Evolutionary conservation across 2,329 filamentous ascomycete species (phyloP).

Genomic region (Scorias spongiosa): DNA sequence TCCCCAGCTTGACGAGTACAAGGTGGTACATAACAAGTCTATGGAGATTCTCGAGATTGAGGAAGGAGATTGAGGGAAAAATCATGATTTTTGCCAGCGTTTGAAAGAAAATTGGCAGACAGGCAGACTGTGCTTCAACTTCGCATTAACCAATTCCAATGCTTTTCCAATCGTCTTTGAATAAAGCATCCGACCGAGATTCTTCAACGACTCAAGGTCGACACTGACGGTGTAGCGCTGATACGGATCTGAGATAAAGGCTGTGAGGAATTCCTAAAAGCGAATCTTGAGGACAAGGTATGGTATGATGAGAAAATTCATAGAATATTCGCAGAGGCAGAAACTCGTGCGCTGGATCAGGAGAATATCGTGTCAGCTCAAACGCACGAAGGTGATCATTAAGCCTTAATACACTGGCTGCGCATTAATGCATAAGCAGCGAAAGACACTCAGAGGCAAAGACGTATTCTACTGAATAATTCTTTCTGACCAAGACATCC

Average conservation of each 20-base stretch:
- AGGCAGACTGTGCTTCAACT: slow-evolving; percentile 24
- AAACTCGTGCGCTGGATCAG: no score
- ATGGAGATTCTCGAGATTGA: slow-evolving; percentile 2
- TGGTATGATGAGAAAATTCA: neutral
- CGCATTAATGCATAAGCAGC: no score
- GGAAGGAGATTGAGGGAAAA: slow-evolving; percentile 1
- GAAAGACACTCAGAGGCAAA: no score
- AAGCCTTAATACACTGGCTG: no score
- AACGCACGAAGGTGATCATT: no score
- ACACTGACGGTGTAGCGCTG: neutral
- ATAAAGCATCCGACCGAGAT: neutral
- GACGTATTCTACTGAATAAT: no score
- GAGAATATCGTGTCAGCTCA: no score
- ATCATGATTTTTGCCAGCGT: neutral
- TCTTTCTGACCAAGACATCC: no score
- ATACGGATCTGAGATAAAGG: neutral
- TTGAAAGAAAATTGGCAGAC: slow-evolving; percentile 6
- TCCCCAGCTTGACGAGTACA: slow-evolving; percentile 3
- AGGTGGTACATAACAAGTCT: slow-evolving; percentile 3
- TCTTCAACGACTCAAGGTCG: neutral
- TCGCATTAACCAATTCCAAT: slow-evolving; percentile 4
- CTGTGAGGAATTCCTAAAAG: neutral
- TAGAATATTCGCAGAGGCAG: neutral
- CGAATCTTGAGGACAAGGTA: neutral
- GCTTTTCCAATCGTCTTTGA: slow-evolving; percentile 1